phyloP scores from a whole-genome alignment of 2,329 filamentous ascomycete species.

The Ceratocystis huliohia region DNA sequence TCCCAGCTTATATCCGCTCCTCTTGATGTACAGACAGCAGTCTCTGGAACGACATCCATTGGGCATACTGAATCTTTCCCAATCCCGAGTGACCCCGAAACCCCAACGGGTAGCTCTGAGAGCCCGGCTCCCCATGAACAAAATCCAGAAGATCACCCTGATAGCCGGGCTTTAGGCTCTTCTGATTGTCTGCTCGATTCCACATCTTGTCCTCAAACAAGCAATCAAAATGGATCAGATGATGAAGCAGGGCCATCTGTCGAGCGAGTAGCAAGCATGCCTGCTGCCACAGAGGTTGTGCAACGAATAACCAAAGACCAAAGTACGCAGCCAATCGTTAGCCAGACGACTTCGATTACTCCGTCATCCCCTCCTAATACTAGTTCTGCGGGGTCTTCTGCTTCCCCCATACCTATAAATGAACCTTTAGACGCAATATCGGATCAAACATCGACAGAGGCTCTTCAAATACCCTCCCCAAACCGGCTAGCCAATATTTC shows the following conservation, averaged over 20 bases:
- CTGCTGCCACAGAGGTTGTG: not conserved
- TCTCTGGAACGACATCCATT: not conserved
- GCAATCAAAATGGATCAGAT: not conserved
- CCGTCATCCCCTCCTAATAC: not conserved
- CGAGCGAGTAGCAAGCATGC: not conserved
- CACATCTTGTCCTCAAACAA: not conserved
- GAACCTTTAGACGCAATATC: not conserved
- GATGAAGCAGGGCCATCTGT: not conserved
- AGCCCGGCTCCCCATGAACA: not conserved
- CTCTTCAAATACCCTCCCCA: not conserved
- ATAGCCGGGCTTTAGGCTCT: not conserved
- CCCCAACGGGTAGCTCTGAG: not conserved
- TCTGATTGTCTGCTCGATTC: not conserved
- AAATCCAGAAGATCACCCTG: not conserved
- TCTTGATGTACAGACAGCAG: not conserved
- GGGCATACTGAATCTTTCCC: not conserved
- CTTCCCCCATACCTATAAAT: not conserved
- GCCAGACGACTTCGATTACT: not conserved
- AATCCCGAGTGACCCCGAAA: not conserved
- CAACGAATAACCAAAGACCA: not conserved
- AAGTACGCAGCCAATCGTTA: not conserved
- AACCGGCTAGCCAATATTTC: no score
- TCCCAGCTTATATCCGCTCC: not conserved
- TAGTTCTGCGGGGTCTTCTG: not conserved
- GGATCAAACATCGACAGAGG: not conserved